Base-by-base conservation (phyloP, 169 alveolate species). In the Plasmodium vivax region DNA sequence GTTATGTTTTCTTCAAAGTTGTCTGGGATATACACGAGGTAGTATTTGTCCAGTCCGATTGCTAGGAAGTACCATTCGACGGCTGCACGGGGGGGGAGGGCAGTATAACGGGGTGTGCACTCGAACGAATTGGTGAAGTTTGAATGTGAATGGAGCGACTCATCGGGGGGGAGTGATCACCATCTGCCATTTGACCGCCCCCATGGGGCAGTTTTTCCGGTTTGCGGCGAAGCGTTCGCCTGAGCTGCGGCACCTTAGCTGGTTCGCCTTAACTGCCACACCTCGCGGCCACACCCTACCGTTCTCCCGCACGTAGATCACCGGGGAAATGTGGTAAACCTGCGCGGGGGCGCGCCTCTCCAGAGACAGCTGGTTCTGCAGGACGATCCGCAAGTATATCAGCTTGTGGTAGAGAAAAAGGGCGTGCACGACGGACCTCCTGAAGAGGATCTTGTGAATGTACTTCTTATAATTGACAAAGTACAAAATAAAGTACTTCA, bases 401-500 rank as follows among this genome's bases (percentile, higher is more conserved):
- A 91, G 38, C 41, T 91, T 82, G n/a, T 91, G 23, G 74, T 91
- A 91, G 27, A 91, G 79, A 23, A 91, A 91, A 32, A 91, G 84
- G 14, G 95, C 23, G 45, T 91, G 92, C 19, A 91, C n/a, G 19
- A 91, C 34, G 7, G 95, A 91, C 41, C 73, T 91, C 54, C 95
- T 91, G 14, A 81, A 91, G 82, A 91, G 83, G 12, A 91, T 62
- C n/a, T 82, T 91, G 51, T 91, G 95, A 30, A 91, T 91, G 72
- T 71, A 82, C 36, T 47, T 91, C 58, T 91, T 91, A 91, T 91
- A 91, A 91, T 91, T 91, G 56, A 91, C 72, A 82, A 91, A 91
- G 56, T 91, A 91, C 54, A 91, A 38, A n/a, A 91, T 91, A 71
- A 91, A 91, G 56, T 91, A 91, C 38, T 91, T 91, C 45, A 91